phyloP scores from a whole-genome alignment of 2,329 filamentous ascomycete genomes.

The Sclerotinia trifoliorum region DNA sequence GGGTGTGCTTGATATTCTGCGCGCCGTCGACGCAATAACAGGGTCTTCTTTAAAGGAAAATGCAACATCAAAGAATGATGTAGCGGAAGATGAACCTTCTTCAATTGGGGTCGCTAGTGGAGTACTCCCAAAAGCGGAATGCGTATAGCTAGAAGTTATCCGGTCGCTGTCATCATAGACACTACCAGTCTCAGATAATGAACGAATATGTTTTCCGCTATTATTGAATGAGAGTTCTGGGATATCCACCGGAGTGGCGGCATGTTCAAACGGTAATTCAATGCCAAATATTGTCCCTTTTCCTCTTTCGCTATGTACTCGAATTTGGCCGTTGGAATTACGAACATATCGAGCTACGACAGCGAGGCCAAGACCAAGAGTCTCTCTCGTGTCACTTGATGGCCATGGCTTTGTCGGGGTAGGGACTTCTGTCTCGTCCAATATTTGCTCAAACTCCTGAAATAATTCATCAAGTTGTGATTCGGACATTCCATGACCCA shows the following conservation, averaged over 20 bases:
- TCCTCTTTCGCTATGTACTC: conserved; percentile 27
- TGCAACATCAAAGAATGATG: conserved; percentile 14
- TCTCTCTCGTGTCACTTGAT: conserved; percentile 17
- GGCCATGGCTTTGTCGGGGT: not conserved
- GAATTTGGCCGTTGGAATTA: conserved; percentile 31
- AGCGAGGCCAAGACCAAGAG: conserved; percentile 34
- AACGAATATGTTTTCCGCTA: not conserved
- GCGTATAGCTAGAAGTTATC: conserved; percentile 1
- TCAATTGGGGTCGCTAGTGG: conserved; percentile 10
- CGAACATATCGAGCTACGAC: conserved; percentile 32
- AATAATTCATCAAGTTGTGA: conserved; percentile 55
- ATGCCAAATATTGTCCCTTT: conserved; percentile 32
- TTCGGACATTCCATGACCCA: conserved; percentile 31
- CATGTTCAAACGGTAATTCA: conserved; percentile 32
- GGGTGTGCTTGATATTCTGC: not conserved
- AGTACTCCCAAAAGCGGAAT: conserved; percentile 1
- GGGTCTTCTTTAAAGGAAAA: not conserved
- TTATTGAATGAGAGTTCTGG: not conserved
- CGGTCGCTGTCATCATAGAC: conserved; percentile 2
- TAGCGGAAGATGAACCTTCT: conserved; percentile 2
- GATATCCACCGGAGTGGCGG: not conserved
- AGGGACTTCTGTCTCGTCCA: conserved; percentile 44
- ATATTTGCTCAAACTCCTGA: conserved; percentile 59
- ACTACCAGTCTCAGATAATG: conserved; percentile 5
- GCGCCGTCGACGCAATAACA: not conserved